Evolutionary conservation across 2,329 filamentous ascomycete genomes (phyloP), one percentile per base, ranked within the genome.

Genomic region (Colletotrichum theobromicola): DNA sequence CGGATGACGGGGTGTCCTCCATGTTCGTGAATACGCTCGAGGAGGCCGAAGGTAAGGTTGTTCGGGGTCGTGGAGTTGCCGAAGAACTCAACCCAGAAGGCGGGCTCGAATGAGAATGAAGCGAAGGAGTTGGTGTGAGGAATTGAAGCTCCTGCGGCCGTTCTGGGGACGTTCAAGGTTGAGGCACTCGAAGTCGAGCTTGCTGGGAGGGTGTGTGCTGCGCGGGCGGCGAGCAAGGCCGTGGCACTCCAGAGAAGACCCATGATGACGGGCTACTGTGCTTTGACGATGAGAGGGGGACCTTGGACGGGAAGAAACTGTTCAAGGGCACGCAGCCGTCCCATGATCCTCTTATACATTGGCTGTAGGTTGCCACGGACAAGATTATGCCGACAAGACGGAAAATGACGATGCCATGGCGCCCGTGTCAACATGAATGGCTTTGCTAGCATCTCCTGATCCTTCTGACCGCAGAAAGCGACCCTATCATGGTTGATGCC

Each of bases 71-170:
- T 72, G 4, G 76, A 67, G 28, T 75, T 77, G 15, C 76, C 76
- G 0, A 70, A 76, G 69, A 77, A 77, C 35, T 77, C 76, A 24
- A 75, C 66, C 76, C 76, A 77, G 53, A 77, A 77, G 18, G 76
- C 76, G 15, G 76, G 70, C 53, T 77, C 76, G 4, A 77, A 75
- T 0, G 76, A 77, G 42, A 77, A 76, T 2, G 76, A 77, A 1
- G 76, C 75, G 13, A 77, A 77, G 0, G 67, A 77, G 21, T 72
- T 72, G 13, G 26, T 37, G 30, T 77, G 76, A 18, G 70, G 55
- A 21, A 77, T 77, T 1, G 76, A 77, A 9, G 76, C 75, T 8
- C 70, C 70, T 6, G 42, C 32, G 1, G 70, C 57, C 3, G 32
- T 73, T 8, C 1, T 32, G 3, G 70, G 70, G 3, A 64, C 66